Conservation (phyloP, 2,329 filamentous ascomycete genomes). For the Exophiala lecanii-corni region DNA sequence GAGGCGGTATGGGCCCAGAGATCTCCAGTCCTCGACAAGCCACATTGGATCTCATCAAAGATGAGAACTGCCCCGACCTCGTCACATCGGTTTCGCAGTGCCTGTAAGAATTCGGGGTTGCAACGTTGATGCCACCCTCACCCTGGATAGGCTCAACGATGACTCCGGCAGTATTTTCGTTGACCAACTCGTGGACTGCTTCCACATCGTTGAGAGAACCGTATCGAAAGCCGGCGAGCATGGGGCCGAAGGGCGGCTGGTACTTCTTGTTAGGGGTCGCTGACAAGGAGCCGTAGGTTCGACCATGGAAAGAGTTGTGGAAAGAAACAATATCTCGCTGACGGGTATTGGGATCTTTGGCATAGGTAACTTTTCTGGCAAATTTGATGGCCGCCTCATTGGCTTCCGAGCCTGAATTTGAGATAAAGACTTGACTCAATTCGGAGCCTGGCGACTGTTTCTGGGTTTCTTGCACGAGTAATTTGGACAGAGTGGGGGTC, state of each 20-base stretch:
- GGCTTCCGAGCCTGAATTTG: slow-evolving; percentile 93
- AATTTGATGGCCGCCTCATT: slow-evolving; percentile 99
- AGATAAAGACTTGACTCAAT: slow-evolving; percentile 72
- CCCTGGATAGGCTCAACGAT: slow-evolving; percentile 97
- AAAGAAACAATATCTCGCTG: slow-evolving; percentile 90
- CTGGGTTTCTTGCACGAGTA: slow-evolving; percentile 75
- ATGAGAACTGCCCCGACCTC: slow-evolving; percentile 85
- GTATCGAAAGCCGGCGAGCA: slow-evolving; percentile 89
- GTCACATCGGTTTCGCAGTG: slow-evolving; percentile 77
- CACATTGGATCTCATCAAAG: slow-evolving; percentile 97
- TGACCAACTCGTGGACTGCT: slow-evolving; percentile 68
- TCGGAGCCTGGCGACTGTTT: slow-evolving; percentile 53
- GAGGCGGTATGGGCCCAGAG: slow-evolving; percentile 75
- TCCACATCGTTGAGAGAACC: slow-evolving; percentile 79
- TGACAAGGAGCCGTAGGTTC: slow-evolving; percentile 92
- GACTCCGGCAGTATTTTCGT: slow-evolving; percentile 82
- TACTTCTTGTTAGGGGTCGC: slow-evolving; percentile 98
- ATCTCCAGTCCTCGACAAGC: slow-evolving; percentile 76
- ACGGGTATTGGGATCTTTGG: slow-evolving; percentile 61
- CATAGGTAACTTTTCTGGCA: slow-evolving; percentile 82
- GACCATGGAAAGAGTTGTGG: slow-evolving; percentile 86
- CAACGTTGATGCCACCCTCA: slow-evolving; percentile 86
- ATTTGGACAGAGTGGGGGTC: slow-evolving; percentile 82
- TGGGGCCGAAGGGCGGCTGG: slow-evolving; percentile 88
- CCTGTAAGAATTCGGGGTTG: slow-evolving; percentile 76